Evolutionary conservation across 352 stramenopile genomes (phyloP).

Genomic region (Phytopythium aichiense): DNA sequence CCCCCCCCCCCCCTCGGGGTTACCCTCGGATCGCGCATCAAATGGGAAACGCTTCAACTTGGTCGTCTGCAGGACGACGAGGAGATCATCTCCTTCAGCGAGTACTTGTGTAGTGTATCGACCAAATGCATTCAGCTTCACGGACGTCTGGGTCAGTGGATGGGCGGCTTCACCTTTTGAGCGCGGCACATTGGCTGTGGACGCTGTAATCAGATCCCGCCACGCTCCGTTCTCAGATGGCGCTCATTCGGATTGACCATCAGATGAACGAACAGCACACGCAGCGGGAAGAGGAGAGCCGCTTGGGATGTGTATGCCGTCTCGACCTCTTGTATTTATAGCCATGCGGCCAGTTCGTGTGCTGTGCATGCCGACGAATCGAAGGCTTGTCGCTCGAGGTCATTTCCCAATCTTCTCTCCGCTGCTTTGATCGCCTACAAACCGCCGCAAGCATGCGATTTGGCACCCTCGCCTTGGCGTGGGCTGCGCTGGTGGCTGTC

Average conservation of each 20-base stretch:
- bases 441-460: slow-evolving; percentile 11
- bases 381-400: neutral
- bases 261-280: neutral
- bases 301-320: neutral
- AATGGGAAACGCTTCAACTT: too few relatives aligned
- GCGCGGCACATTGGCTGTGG: neutral
- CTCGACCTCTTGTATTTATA: neutral
- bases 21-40: too few relatives aligned
- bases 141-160: neutral
- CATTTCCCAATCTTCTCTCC: slow-evolving; percentile 9
- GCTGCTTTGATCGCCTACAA: slow-evolving; percentile 1
- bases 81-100: neutral
- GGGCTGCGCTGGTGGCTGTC: neutral
- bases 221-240: slow-evolving; percentile 1
- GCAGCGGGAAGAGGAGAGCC: neutral
- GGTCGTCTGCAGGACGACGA: neutral
- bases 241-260: neutral
- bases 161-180: neutral
- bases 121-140: neutral
- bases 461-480: slow-evolving; percentile 1
- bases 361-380: neutral
- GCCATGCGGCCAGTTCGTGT: neutral
- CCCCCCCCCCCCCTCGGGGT: too few relatives aligned
- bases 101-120: neutral
- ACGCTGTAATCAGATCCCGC: neutral